Evolutionary conservation across 371 early-diverging fungal species (phyloP), one percentile per base, ranked within the genome.

Genomic region (Circinella minor): DNA sequence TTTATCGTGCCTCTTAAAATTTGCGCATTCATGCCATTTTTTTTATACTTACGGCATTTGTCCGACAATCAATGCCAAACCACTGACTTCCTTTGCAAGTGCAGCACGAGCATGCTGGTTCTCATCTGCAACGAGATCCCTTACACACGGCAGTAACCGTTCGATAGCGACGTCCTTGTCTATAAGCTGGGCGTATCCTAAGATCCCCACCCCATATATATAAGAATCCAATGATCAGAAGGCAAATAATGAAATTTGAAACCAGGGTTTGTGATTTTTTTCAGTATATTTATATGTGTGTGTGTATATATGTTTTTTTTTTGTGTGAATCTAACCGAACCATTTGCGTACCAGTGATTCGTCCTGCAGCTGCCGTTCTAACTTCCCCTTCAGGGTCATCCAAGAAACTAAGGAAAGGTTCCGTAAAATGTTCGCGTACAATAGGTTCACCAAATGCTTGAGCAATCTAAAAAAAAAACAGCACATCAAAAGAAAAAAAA

Each of bases 361-460:
- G 95, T 60, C 91, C 87, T 36, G 94, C 89, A 34, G 96, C 95
- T 17, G 98, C 96, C 4, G 95, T 95, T 70, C 98, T 92, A 51
- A 99, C 99, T 83, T 99, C 99, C 2, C 98, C 98, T 80, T 99
- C 99, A 69, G 88, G 90, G 83, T 99, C 99, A 76, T 92, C 94
- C 77, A 98, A 77, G 47, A 97, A 84, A 60, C 86, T 82, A 46
- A 96, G 90, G 75, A 94, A 97, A 6, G 87, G 85, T 20, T 78
- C 71, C 55, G 92, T 89, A 55, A 96, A 85, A 36, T 94, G 91
- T 63, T 93, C 93, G 36, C 85, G 80, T 3, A 92, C 87, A 71
- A 94, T 89, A 37, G 91, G 88, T 43, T 86, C 81, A 4, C 94
- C 95, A 68, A 94, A 94, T 55, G 93, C 91, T 63, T 93, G 89